Evolutionary conservation across 2,329 filamentous ascomycete genomes (phyloP).

Genomic region (Pseudogymnoascus sp.): DNA sequence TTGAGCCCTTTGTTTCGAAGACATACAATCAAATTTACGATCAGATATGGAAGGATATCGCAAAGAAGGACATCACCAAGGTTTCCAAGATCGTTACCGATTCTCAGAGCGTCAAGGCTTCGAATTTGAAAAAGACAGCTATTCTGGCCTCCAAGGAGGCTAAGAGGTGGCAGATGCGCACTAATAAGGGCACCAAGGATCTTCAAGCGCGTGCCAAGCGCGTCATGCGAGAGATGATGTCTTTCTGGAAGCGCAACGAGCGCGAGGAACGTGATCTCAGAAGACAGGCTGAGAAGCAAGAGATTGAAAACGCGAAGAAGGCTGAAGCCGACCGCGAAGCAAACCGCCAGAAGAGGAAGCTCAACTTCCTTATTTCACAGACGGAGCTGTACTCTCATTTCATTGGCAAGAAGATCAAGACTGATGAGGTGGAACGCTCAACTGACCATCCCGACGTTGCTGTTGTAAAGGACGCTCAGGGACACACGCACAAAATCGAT

Average conservation of each 20-base stretch:
- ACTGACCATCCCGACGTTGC: slow-evolving; percentile 72
- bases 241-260: slow-evolving; percentile 99
- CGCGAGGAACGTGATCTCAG: slow-evolving; percentile 91
- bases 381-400: slow-evolving; percentile 99
- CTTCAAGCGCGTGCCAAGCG: slow-evolving; percentile 94
- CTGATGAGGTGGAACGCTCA: slow-evolving; percentile 83
- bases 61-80: slow-evolving; percentile 88
- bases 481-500: slow-evolving; percentile 34
- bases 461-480: slow-evolving; percentile 40
- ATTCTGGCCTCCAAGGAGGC: slow-evolving; percentile 96
- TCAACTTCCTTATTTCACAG: slow-evolving; percentile 98
- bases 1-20: slow-evolving; percentile 64
- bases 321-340: slow-evolving; percentile 96
- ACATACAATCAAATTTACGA: slow-evolving; percentile 96
- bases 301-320: slow-evolving; percentile 92
- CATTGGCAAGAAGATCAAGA: slow-evolving; percentile 98
- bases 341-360: slow-evolving; percentile 93
- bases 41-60: slow-evolving; percentile 92
- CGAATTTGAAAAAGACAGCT: slow-evolving; percentile 96
- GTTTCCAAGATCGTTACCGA: slow-evolving; percentile 80
- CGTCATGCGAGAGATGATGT: slow-evolving; percentile 99
- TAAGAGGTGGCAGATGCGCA: slow-evolving; percentile 91
- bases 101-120: slow-evolving; percentile 77
- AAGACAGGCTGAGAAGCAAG: slow-evolving; percentile 89
- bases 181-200: slow-evolving; percentile 98